Evolutionary conservation across 257 asterid species (phyloP).

Genomic region (Primulina tabacum): DNA sequence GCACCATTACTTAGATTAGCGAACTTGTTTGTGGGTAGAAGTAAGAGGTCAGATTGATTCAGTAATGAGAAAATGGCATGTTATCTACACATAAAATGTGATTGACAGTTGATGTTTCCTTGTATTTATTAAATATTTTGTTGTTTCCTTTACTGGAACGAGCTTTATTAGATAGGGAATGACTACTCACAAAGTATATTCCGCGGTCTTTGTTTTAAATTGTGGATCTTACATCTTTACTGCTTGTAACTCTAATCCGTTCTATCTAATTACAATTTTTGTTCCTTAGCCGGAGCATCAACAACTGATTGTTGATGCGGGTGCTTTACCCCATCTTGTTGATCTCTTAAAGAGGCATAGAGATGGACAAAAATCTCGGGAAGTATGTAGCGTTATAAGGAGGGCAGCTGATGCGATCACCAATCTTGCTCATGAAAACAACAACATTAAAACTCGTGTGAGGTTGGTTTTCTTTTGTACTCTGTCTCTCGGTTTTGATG

Average conservation of each 20-base stretch:
- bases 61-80: background rate
- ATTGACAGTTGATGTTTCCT: constrained; percentile 11
- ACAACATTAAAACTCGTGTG: constrained; percentile 89
- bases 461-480: constrained; percentile 47
- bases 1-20: background rate
- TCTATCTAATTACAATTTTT: constrained; percentile 18
- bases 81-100: background rate
- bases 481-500: background rate
- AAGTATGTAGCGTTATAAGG: constrained; percentile 77
- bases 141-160: background rate
- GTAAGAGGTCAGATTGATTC: background rate
- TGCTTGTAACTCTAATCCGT: background rate
- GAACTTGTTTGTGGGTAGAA: constrained; percentile 3
- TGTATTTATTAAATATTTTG: background rate
- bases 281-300: constrained; percentile 93
- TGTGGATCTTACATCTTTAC: background rate
- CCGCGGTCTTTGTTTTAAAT: constrained; percentile 7
- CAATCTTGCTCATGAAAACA: constrained; percentile 96
- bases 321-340: constrained; percentile 96
- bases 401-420: constrained; percentile 98
- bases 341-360: constrained; percentile 68
- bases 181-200: constrained; percentile 7
- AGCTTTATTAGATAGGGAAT: background rate
- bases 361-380: constrained; percentile 62
- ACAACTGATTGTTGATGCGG: constrained; percentile 92